phyloP scores from a whole-genome alignment of 495 filamentous ascomycete genomes.

The Talaromyces thailandensis region DNA sequence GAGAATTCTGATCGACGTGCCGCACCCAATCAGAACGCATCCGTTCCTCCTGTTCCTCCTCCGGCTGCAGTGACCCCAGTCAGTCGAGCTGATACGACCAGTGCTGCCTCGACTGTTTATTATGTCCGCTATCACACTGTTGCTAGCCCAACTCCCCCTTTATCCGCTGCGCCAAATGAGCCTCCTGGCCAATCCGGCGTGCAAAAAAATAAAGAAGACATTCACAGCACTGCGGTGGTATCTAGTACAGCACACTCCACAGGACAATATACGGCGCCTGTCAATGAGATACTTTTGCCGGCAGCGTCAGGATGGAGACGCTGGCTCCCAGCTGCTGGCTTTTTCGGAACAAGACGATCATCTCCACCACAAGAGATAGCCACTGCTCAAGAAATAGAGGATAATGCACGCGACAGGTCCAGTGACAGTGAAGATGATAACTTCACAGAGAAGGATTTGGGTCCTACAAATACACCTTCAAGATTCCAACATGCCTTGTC shows the following conservation, averaged over 20 bases:
- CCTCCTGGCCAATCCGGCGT: slow-evolving; percentile 15
- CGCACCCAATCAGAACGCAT: slow-evolving; percentile 11
- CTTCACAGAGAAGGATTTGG: slow-evolving; percentile 15
- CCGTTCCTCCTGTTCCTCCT: slow-evolving; percentile 52
- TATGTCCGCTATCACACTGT: slow-evolving; percentile 74
- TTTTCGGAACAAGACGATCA: slow-evolving; percentile 43
- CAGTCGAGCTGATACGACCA: slow-evolving; percentile 69
- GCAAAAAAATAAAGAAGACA: slow-evolving; percentile 19
- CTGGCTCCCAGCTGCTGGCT: slow-evolving; percentile 44
- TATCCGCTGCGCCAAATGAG: slow-evolving; percentile 27
- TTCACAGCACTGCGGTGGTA: slow-evolving; percentile 9
- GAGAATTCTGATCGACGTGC: slow-evolving; percentile 9
- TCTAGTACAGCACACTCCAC: background rate
- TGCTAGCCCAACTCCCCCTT: slow-evolving; percentile 53
- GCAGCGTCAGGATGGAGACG: slow-evolving; percentile 28
- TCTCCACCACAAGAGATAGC: slow-evolving; percentile 48
- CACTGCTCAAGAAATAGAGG: slow-evolving; percentile 36
- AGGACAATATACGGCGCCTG: slow-evolving; percentile 8
- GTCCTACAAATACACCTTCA: slow-evolving; percentile 6
- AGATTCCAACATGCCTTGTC: slow-evolving; percentile 1
- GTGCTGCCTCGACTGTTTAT: slow-evolving; percentile 76
- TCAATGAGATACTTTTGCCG: slow-evolving; percentile 11
- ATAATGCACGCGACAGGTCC: slow-evolving; percentile 13
- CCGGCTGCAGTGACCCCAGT: slow-evolving; percentile 58
- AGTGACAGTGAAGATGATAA: slow-evolving; percentile 18